Conservation (phyloP, 768 basidiomycete species). For the Cystofilobasidium capitatum region DNA sequence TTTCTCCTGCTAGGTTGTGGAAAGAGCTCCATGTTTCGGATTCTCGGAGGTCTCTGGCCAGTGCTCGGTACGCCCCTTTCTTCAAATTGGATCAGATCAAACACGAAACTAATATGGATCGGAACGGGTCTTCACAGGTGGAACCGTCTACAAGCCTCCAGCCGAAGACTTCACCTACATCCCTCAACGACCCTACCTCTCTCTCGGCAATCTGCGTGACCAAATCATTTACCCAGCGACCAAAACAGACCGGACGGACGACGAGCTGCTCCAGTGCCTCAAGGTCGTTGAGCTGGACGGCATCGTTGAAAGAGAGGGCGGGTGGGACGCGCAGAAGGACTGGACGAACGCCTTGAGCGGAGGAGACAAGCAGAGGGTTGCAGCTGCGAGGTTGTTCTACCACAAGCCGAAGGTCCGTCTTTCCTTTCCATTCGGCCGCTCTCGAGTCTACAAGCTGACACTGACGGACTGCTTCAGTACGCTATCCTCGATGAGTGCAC, state of each 20-base stretch:
- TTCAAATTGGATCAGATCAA: neutral
- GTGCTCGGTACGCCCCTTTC: constrained; percentile 10
- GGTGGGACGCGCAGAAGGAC: constrained; percentile 79
- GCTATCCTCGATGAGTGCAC: constrained; percentile 96
- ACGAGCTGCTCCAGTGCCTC: constrained; percentile 61
- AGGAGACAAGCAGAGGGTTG: constrained; percentile 52
- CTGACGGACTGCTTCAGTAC: constrained; percentile 66
- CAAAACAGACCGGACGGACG: constrained; percentile 53
- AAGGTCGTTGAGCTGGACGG: constrained; percentile 70
- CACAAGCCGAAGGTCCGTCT: constrained; percentile 73
- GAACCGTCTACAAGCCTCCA: constrained; percentile 78
- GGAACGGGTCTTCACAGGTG: constrained; percentile 43
- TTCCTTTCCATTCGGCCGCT: neutral
- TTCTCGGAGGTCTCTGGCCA: constrained; percentile 64
- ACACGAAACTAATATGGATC: neutral
- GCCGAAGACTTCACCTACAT: constrained; percentile 85
- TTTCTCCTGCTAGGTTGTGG: constrained; percentile 60
- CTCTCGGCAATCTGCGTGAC: constrained; percentile 82
- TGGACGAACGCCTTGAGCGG: constrained; percentile 50
- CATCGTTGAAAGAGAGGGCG: constrained; percentile 89
- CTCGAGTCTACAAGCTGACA: too few relatives aligned
- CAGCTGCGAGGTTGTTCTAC: constrained; percentile 94
- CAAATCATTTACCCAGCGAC: constrained; percentile 78
- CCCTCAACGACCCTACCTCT: constrained; percentile 92
- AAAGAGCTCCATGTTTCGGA: constrained; percentile 88